phyloP scores from a whole-genome alignment of 768 basidiomycete species.

The Coprinopsis marcescibilis region DNA sequence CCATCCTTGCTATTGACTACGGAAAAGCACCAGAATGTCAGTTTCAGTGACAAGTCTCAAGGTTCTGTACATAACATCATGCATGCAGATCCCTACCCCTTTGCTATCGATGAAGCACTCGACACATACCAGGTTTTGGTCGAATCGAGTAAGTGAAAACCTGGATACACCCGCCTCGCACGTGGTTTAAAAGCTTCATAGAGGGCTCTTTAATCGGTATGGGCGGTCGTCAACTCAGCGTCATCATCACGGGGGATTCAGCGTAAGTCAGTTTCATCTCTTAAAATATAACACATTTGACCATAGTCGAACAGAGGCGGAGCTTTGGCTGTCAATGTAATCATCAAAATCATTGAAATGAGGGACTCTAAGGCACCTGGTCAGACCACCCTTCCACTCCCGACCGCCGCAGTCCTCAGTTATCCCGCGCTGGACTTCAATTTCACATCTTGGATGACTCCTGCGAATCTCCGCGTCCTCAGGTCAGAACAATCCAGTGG shows the following conservation, averaged over 20 bases:
- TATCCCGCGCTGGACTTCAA: conserved; percentile 97
- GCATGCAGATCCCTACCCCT: conserved; percentile 86
- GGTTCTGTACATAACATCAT: not conserved
- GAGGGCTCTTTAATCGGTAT: conserved; percentile 81
- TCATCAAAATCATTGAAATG: conserved; percentile 79
- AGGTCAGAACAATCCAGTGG: conserved; percentile 84
- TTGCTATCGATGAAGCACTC: conserved; percentile 91
- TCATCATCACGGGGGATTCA: conserved; percentile 90
- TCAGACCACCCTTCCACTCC: conserved; percentile 51
- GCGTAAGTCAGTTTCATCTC: conserved; percentile 60
- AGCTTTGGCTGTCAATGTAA: conserved; percentile 76
- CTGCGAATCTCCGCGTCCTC: conserved; percentile 74
- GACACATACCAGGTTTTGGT: conserved; percentile 81
- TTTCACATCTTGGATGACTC: conserved; percentile 96
- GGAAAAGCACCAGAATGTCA: conserved; percentile 95
- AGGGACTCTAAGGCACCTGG: conserved; percentile 31
- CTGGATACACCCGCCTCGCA: not conserved
- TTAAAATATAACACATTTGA: conserved; percentile 12
- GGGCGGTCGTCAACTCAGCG: conserved; percentile 71
- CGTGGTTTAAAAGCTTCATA: conserved; percentile 16
- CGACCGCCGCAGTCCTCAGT: conserved; percentile 78
- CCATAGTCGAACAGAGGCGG: conserved; percentile 61
- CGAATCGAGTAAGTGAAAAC: conserved; percentile 48
- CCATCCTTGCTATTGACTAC: conserved; percentile 85
- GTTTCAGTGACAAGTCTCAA: conserved; percentile 17